Evolutionary conservation across 176 grass and related monocot species (phyloP), one percentile per base, ranked within the genome.

Genomic region (Melocanna baccifera): DNA sequence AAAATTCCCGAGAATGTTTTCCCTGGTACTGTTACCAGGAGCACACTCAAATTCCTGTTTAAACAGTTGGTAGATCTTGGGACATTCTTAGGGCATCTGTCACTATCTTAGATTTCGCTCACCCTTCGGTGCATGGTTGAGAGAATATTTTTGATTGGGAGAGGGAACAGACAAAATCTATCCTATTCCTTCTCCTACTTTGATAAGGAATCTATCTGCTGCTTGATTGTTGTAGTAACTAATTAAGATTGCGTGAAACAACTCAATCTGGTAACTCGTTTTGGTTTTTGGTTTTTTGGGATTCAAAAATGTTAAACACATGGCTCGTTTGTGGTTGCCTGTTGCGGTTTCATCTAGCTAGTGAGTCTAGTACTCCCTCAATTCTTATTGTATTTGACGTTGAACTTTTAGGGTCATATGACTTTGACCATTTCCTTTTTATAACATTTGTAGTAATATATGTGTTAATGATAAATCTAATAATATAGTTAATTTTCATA

Each of bases 11-110:
- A 34, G 3, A 34, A 34, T 34, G 32, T 34, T 34, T 34, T 34
- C 32, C 3, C 32, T 34, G 32, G 11, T 29, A 65, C 53, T 29
- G 76, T 32, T 63, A 42, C 40, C 12, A 53, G 22, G 43, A 73
- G 74, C 30, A 86, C 84, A 87, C 79, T 48, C 80, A 83, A 8
- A 23, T 83, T 83, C 48, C 48, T 86, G 80, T 83, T 77, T 43
- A 78, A 71, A 86, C 58, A 67, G 37, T 90, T 72, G 47, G 29
- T 78, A 67, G 7, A 70, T 69, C 48, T 80, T 59, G 39, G 30
- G 2, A 48, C 59, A 75, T 73, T 40, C 50, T 77, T 80, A 68
- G 7, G 40, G 62, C 57, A 41, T 73, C 66, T 22, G 63, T 70
- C 72, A 62, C 80, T 66, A 43, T 85, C 62, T 85, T 85, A 69